A percentile compares a stretch with the other conserved stretches of the same genome.
Conservation (phyloP, 768 basidiomycete species). For the Mycena rebaudengoi region DNA sequence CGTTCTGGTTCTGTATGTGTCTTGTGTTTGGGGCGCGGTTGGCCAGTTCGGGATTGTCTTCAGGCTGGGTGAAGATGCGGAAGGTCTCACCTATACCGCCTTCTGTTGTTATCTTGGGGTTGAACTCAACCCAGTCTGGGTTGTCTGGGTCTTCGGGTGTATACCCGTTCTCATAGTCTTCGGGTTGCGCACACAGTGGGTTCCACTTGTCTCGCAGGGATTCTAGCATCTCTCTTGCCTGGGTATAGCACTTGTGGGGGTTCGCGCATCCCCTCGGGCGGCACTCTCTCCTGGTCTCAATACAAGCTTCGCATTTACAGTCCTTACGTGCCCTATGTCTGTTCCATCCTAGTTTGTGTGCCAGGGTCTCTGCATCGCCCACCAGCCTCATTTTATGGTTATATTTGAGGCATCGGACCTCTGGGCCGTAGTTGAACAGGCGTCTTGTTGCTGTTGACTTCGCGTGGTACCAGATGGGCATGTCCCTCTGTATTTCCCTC, state of each 20-base stretch:
- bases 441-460: neutral
- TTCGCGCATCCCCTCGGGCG: neutral
- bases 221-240: constrained; percentile 3
- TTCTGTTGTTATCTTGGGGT: neutral
- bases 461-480: constrained; percentile 22
- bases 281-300: neutral
- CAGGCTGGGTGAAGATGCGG: constrained; percentile 7
- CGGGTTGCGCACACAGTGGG: neutral
- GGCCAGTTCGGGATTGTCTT: neutral
- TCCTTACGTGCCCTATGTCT: neutral
- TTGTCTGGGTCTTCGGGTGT: neutral
- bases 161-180: constrained; percentile 15
- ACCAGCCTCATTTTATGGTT: too few species aligned
- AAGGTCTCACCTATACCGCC: neutral
- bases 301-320: constrained; percentile 10
- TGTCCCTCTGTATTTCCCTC: neutral
- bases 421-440: neutral
- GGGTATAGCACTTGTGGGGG: constrained; percentile 9
- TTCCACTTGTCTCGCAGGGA: constrained; percentile 22
- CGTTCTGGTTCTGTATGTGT: neutral
- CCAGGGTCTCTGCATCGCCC: constrained; percentile 16
- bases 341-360: neutral
- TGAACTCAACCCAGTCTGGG: neutral
- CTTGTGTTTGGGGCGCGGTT: neutral
- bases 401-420: constrained; percentile 6